A percentile compares a stretch with the other conserved stretches of the same genome.
These are phyloP conservation scores for Lipomyces yarrowii DNA, from an alignment of 1,139 yeast species.

Conservation along the genomic window DNA sequence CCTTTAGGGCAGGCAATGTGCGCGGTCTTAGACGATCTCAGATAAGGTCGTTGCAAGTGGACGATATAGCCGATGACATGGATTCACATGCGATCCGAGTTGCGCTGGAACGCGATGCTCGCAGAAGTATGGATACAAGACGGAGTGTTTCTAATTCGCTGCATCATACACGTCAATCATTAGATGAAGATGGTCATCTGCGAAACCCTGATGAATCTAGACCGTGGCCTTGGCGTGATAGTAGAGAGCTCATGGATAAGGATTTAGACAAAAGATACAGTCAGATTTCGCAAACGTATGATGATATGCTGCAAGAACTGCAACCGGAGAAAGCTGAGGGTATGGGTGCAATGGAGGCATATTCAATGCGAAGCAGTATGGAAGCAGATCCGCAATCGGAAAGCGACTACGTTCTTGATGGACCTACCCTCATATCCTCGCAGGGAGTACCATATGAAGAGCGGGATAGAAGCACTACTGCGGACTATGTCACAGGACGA, in stretches of 20 bases:
- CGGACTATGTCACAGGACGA: background rate
- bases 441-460: background rate
- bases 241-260: background rate
- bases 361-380: background rate
- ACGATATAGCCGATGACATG: background rate
- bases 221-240: constrained; percentile 7
- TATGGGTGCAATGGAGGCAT: background rate
- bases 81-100: constrained; percentile 9
- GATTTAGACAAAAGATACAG: background rate
- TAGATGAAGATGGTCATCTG: background rate
- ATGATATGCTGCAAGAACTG: constrained; percentile 8
- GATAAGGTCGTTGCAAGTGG: constrained; percentile 6
- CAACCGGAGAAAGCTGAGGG: background rate
- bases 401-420: background rate
- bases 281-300: background rate
- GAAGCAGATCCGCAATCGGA: background rate
- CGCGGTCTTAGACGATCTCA: background rate
- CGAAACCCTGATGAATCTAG: background rate
- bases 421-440: background rate
- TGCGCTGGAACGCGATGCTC: constrained; percentile 16
- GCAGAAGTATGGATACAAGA: background rate
- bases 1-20: constrained; percentile 1
- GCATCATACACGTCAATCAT: background rate
- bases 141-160: background rate
- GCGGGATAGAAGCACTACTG: background rate